phyloP scores from a whole-genome alignment of 345 rosid species.

The Excoecaria cochinchinensis region DNA sequence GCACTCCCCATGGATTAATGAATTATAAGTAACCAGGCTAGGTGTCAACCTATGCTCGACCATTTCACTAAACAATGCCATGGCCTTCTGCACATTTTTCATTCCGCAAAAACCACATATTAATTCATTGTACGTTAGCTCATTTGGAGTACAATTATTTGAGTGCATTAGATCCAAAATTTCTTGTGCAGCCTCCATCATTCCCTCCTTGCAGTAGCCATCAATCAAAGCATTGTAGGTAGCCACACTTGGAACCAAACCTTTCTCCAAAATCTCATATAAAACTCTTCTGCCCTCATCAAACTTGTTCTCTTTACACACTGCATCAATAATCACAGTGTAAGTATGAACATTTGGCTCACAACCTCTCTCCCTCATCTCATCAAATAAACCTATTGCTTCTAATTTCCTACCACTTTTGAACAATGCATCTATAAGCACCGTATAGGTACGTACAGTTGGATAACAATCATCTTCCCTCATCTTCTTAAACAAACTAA shows the following conservation, averaged over 20 bases:
- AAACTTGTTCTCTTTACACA: slow-evolving; percentile 55
- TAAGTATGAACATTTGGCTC: slow-evolving; percentile 73
- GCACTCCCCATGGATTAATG: slow-evolving; percentile 76
- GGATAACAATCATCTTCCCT: slow-evolving; percentile 60
- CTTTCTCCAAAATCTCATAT: slow-evolving; percentile 53
- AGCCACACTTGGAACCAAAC: slow-evolving; percentile 60
- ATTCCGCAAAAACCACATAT: slow-evolving; percentile 62
- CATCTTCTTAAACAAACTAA: slow-evolving; percentile 60
- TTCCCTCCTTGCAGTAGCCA: slow-evolving; percentile 75
- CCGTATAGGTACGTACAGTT: slow-evolving; percentile 76
- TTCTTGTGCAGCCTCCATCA: slow-evolving; percentile 54
- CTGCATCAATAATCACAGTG: slow-evolving; percentile 64
- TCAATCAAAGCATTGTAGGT: slow-evolving; percentile 83
- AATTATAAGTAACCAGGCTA: slow-evolving; percentile 59
- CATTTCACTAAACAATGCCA: slow-evolving; percentile 65
- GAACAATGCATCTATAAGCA: slow-evolving; percentile 62
- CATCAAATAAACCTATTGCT: slow-evolving; percentile 51
- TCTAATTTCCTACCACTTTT: slow-evolving; percentile 50
- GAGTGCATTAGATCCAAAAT: slow-evolving; percentile 70
- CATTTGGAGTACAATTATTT: slow-evolving; percentile 56
- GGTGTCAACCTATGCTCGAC: slow-evolving; percentile 52
- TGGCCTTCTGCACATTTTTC: slow-evolving; percentile 78
- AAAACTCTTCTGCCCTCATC: slow-evolving; percentile 60
- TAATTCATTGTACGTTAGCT: slow-evolving; percentile 81
- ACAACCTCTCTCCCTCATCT: slow-evolving; percentile 67